Percentiles rank a stretch among this genome's conserved stretches.
Evolutionary conservation across 2,329 filamentous ascomycete genomes (phyloP).

Genomic region (Lasiodiplodia citricola): DNA sequence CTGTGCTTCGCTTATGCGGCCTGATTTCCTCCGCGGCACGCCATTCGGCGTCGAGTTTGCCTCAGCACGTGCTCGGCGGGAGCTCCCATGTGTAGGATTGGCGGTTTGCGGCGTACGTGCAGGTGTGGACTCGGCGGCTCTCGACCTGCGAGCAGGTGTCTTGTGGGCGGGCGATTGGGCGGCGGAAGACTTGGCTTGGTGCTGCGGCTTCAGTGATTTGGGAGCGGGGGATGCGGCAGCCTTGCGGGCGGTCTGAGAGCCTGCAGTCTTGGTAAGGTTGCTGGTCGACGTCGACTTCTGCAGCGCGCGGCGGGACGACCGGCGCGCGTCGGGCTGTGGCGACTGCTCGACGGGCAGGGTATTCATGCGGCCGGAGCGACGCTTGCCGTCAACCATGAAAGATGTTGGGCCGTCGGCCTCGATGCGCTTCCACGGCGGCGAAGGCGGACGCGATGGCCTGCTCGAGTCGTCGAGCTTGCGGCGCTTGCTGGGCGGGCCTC

Average conservation of each 20-base stretch:
- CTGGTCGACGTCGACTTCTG: constrained; percentile 21
- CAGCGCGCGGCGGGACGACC: constrained; percentile 27
- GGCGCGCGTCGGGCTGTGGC: constrained; percentile 50
- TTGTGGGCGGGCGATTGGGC: constrained; percentile 9
- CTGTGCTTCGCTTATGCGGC: constrained; percentile 24
- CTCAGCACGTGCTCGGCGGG: constrained; percentile 3
- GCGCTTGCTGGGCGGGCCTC: constrained; percentile 61
- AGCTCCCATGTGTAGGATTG: not conserved
- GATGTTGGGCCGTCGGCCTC: constrained; percentile 85
- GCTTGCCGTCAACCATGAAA: constrained; percentile 69
- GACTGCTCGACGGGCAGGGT: constrained; percentile 54
- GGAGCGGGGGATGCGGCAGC: constrained; percentile 3
- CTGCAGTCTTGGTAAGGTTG: constrained; percentile 13
- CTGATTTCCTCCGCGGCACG: constrained; percentile 20
- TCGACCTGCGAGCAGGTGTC: constrained; percentile 3
- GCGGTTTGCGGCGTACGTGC: constrained; percentile 1
- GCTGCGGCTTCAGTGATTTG: constrained; percentile 7
- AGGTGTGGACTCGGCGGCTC: constrained; percentile 1
- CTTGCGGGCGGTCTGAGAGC: constrained; percentile 16
- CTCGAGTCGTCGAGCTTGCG: constrained; percentile 58
- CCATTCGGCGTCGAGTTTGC: constrained; percentile 17
- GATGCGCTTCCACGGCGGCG: constrained; percentile 92
- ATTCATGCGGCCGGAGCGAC: constrained; percentile 66
- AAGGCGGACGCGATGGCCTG: constrained; percentile 58
- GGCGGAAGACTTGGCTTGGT: constrained; percentile 14